phyloP scores from a whole-genome alignment of 2,329 filamentous ascomycete species.

The Elsinoe arachidis region DNA sequence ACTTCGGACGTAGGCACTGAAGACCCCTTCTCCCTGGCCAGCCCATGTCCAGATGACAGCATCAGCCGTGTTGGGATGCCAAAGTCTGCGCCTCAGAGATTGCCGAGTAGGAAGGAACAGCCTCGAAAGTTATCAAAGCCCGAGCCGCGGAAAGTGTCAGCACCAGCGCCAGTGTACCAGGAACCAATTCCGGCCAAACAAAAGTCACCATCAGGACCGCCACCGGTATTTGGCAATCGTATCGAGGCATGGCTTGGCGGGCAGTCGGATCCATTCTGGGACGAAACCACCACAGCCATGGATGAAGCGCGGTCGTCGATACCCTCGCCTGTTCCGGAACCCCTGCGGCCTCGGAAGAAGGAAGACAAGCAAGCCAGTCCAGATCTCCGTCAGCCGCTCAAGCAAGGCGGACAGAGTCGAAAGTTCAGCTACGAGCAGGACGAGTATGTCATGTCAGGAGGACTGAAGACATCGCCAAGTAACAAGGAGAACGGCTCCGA shows the following conservation, averaged over 20 bases:
- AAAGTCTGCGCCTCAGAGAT: conserved; percentile 25
- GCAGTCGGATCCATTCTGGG: conserved; percentile 26
- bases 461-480: neutral
- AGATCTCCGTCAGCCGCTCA: conserved; percentile 11
- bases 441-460: neutral
- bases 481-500: conserved; percentile 8
- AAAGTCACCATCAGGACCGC: conserved; percentile 26
- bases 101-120: neutral
- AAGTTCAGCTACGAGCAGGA: conserved; percentile 11
- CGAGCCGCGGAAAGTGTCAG: conserved; percentile 23
- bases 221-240: conserved; percentile 41
- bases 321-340: conserved; percentile 25
- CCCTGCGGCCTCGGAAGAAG: conserved; percentile 18
- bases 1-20: conserved; percentile 13
- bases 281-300: neutral
- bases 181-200: neutral
- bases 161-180: conserved; percentile 18
- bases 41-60: conserved; percentile 16
- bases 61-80: conserved; percentile 15
- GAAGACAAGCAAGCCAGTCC: conserved; percentile 17
- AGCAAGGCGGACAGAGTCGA: neutral
- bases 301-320: conserved; percentile 15
- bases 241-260: conserved; percentile 53
- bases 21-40: conserved; percentile 9
- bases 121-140: conserved; percentile 26